Base-by-base conservation (phyloP, 208 protist genomes). In the Leishmania lainsoni region DNA sequence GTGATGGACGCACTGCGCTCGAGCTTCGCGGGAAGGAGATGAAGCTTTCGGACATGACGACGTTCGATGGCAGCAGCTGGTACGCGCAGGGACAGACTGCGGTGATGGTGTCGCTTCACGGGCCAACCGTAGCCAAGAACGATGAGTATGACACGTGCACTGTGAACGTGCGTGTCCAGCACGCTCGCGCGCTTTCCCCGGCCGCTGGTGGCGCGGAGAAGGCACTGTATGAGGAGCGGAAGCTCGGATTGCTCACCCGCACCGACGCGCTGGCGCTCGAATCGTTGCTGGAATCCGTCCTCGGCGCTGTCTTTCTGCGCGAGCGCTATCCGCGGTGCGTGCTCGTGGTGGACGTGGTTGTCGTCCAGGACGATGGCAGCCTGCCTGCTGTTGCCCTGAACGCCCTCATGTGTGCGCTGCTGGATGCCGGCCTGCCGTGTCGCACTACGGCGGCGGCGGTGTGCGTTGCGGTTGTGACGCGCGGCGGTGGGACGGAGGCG, bases 401-500 rank as follows among this genome's bases (percentile, higher is more conserved):
- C 80, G 94, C 89, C n/a, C 72, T 93, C 26, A 95, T 97, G 93
- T 87, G 87, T 63, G 94, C 94, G 56, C 74, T 97, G n/a, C 81
- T 98, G 16, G 94, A 98, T 39, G 93, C 92, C 54, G 94, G 94
- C 16, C 74, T 97, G 58, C 89, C 94, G 68, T 95, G 95, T 75
- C 91, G 90, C 45, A 96, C 90, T 12, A 95, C 92, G n/a, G 83
- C 95, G 65, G 94, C 94, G 1, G 95, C 95, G 1, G 90, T 96
- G 5, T 86, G 76, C 42, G 76, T 97, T 9, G 82, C 86, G 2
- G 86, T 79, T 56, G 39, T 89, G 56, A 49, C 58, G 10, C 77
- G 72, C 32, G 78, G 6, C 9, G 78, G 29, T 22, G 80, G n/a
- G n/a, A 26, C 58, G 49, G 49, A 39, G 10, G 71, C 3, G 26